Base-by-base conservation (phyloP, 2,329 filamentous ascomycete genomes). In the Nigrospora osmanthi region DNA sequence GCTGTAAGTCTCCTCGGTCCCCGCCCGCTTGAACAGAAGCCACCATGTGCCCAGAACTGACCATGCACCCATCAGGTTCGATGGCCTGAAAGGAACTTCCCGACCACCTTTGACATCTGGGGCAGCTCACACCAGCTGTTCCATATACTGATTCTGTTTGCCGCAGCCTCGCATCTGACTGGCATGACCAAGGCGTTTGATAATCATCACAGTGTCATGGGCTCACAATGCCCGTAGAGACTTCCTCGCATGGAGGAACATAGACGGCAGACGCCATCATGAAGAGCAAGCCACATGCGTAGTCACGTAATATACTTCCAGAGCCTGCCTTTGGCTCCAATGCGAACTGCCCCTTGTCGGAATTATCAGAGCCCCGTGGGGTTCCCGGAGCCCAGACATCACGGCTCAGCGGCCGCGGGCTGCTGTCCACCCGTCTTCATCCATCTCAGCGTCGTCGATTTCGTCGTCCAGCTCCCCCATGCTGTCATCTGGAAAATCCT, bases 121-220 rank as follows among this genome's bases (percentile, higher is more conserved):
- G 91, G 93, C 34, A 89, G 83, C 60, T 95, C 89, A 16, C 93
- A 98, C 65, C 93, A 98, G 68, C 85, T 98, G 52, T 98, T 98
- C 64, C 93, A 98, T 68, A 71, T 95, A 35, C 76, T 93, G 51
- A 90, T 98, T 28, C 72, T 97, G 14, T 64, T 89, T 49, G 93
- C 93, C 0, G 91, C 89, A 0, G 76, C 78, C 1, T 78, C 85
- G 19, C 93, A 98, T 70, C 70, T 97, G 48, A 82, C 81, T 43
- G 90, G 87, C 40, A 75, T 97, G 67, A 61, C 87, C 30, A 85
- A 81, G 64, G 90, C 90, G 4, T 95, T 96, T 66, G 87, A 95
- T 65, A 84, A 87, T 60, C 82, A 88, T 58, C 89, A 95, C 64
- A 77, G 73, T 45, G 65, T 73, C 34, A 66, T 73, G 61, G 76